phyloP scores from a whole-genome alignment of 139 green algal species.

The Tetradesmus lagerheimii region DNA sequence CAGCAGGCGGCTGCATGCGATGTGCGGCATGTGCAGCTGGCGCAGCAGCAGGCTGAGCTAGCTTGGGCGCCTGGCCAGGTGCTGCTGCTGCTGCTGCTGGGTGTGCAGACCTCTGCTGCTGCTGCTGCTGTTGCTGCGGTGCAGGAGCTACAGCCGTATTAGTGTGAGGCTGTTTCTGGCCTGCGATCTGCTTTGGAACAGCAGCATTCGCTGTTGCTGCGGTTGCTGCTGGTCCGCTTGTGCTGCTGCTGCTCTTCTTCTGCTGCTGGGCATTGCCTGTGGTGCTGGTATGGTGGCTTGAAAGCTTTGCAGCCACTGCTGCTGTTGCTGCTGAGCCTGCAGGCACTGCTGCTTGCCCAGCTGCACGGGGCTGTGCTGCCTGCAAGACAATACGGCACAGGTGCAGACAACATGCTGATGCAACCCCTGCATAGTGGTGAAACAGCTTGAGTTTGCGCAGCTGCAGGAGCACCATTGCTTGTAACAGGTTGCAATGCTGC shows the following conservation, averaged over 20 bases:
- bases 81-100: slow-evolving; percentile 26
- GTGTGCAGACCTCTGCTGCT: not conserved
- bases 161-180: not conserved
- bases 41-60: not conserved
- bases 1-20: not conserved
- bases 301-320: slow-evolving; percentile 7
- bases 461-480: not conserved
- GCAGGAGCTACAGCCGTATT: not conserved
- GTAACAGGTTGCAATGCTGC: not conserved
- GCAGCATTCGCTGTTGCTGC: not conserved
- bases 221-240: not conserved
- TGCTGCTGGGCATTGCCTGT: not conserved
- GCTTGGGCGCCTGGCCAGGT: not conserved
- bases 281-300: not conserved
- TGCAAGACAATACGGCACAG: not conserved
- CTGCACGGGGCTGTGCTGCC: not conserved
- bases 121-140: slow-evolving; percentile 24
- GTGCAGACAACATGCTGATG: not conserved
- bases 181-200: not conserved
- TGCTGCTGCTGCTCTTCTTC: slow-evolving; percentile 14
- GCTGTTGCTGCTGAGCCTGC: slow-evolving; percentile 5
- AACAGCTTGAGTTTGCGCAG: not conserved
- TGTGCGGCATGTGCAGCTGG: not conserved
- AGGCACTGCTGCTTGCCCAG: not conserved
- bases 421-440: not conserved